phyloP scores from a whole-genome alignment of 345 rosid genomes.

The Gossypium rotundifolium region DNA sequence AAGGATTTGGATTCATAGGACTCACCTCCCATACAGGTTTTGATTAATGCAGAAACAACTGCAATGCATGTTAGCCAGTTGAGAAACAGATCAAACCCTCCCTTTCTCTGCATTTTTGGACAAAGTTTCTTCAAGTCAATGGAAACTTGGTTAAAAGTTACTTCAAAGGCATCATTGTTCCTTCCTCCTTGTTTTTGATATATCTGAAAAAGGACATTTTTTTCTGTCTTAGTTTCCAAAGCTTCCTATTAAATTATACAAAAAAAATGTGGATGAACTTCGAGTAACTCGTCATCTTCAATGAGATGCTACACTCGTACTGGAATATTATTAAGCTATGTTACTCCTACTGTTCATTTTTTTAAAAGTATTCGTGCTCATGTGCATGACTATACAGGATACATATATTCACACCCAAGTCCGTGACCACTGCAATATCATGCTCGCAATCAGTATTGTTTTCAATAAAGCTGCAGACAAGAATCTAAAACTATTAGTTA shows the following conservation, averaged over 20 bases:
- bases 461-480: too few relatives aligned
- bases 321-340: too few relatives aligned
- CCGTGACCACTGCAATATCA: too few relatives aligned
- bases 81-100: neutral
- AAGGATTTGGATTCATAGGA: conserved; percentile 29
- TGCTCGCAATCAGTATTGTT: too few relatives aligned
- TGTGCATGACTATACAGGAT: too few relatives aligned
- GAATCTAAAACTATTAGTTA: too few relatives aligned
- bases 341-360: too few relatives aligned
- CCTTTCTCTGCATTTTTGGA: conserved; percentile 19
- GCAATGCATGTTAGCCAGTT: conserved; percentile 10
- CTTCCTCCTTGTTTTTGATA: neutral
- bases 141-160: neutral
- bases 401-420: too few relatives aligned
- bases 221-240: conserved; percentile 28
- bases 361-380: too few relatives aligned
- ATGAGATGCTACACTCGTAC: neutral
- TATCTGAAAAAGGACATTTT: conserved; percentile 17
- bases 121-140: neutral
- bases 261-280: neutral
- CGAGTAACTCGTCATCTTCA: conserved; percentile 9
- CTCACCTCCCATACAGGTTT: conserved; percentile 22
- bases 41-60: conserved; percentile 16
- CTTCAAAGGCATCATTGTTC: neutral
- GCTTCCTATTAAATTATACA: conserved; percentile 1